Base-by-base conservation (phyloP, 2,329 filamentous ascomycete genomes). In the Emmonsiellopsis sp. region DNA sequence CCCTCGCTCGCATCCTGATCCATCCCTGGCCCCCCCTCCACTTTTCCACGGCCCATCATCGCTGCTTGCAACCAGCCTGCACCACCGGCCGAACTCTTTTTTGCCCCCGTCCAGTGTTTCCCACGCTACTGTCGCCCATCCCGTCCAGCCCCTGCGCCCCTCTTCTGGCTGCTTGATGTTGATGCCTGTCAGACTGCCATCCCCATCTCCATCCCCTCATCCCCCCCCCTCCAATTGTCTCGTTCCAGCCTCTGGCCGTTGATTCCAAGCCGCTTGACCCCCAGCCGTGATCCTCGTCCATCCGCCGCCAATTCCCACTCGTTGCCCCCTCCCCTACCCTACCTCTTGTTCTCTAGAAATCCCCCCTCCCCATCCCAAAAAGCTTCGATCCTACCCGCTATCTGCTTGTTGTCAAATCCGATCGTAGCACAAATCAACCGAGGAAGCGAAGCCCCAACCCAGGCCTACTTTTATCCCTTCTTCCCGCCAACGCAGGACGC, bases 201-300 rank as follows among this genome's bases (percentile, higher is more conserved):
- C 42, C 15, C 35, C 30, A 32, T 40, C 38, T 7, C 37, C 7
- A 40, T 41, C 35, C 10, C 37, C 37, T 41, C 20, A 15, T 37
- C 26, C 20, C 32, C 47, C 38, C 16, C 30, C 50, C 40, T 51
- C 40, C 40, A 43, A 35, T 44, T 15, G 40, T 51, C 32, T 20
- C 26, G 32, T 44, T 30, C 34, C 44, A 44, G 26, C 47, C 42
- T 46, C 26, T 37, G 38, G 26, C 40, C 35, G 34, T 50, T 54
- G 46, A 46, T 5, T n/a, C 38, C 44, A 26, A 38, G 43, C 35
- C 34, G 38, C 20, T 34, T 38, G 32, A 38, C 26, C 38, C 34
- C 38, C 43, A 51, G 53, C 52, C 43, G 40, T 58, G 55, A 58
- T 57, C 57, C 57, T 57, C 57, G 55, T 52, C 47, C 53, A 55